Percentiles rank a stretch among this genome's conserved stretches.
Conservation (phyloP, 1,139 yeast species). For the Hyphopichia burtonii region DNA sequence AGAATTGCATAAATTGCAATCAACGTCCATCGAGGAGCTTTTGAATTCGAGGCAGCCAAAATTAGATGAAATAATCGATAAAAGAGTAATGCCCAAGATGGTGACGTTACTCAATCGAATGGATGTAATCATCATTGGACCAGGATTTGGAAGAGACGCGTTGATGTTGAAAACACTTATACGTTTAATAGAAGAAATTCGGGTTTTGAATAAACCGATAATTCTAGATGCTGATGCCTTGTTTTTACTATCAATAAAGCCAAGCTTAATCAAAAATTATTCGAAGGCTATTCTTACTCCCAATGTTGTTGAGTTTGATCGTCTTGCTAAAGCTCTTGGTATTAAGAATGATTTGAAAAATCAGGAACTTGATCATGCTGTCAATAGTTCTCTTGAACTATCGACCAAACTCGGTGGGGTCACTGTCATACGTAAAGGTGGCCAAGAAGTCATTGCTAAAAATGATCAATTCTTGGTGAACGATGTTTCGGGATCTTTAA, state of each 20-base stretch:
- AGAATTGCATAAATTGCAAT: slow-evolving; percentile 14
- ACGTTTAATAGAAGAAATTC: slow-evolving; percentile 56
- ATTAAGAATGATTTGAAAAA: slow-evolving; percentile 31
- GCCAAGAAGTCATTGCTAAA: slow-evolving; percentile 59
- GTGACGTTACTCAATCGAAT: slow-evolving; percentile 56
- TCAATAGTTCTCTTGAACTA: slow-evolving; percentile 39
- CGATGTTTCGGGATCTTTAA: slow-evolving; percentile 55
- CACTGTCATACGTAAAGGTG: slow-evolving; percentile 72
- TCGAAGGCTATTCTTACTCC: slow-evolving; percentile 76
- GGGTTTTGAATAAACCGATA: slow-evolving; percentile 55
- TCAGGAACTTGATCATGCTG: slow-evolving; percentile 16
- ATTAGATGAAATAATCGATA: slow-evolving; percentile 34
- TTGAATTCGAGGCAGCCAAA: slow-evolving; percentile 14
- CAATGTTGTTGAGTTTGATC: slow-evolving; percentile 77
- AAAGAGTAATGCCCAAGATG: slow-evolving; percentile 55
- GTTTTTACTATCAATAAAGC: slow-evolving; percentile 56
- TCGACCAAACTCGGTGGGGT: slow-evolving; percentile 61
- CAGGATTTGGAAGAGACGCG: slow-evolving; percentile 87
- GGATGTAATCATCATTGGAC: slow-evolving; percentile 86
- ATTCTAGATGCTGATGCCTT: slow-evolving; percentile 91
- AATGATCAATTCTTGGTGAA: slow-evolving; percentile 40
- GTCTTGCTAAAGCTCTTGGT: slow-evolving; percentile 52
- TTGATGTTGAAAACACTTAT: slow-evolving; percentile 62
- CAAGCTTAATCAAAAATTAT: slow-evolving; percentile 51
- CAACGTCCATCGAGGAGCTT: slow-evolving; percentile 20